A percentile compares a stretch with the other conserved stretches of the same genome.
phyloP scores from a whole-genome alignment of 2,329 filamentous ascomycete species.

The Fusarium graminum region DNA sequence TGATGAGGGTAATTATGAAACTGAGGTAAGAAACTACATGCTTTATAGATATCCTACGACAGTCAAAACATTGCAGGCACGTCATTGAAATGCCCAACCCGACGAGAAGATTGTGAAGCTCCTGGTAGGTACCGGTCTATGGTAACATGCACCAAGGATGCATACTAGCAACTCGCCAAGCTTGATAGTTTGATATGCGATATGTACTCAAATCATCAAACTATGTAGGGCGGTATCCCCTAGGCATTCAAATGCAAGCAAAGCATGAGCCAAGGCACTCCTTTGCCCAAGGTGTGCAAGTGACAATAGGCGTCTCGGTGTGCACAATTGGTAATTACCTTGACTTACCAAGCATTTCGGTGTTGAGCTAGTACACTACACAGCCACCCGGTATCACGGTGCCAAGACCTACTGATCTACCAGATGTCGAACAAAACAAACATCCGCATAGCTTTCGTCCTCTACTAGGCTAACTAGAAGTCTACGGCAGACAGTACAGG shows the following conservation, averaged over 20 bases:
- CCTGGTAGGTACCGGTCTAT: constrained; percentile 14
- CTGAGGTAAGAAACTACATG: neutral
- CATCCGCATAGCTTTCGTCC: neutral
- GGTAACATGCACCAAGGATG: constrained; percentile 6
- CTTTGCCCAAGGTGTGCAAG: constrained; percentile 1
- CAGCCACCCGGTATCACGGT: constrained; percentile 29
- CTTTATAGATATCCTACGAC: constrained; percentile 29
- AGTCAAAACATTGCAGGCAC: constrained; percentile 2
- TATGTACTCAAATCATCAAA: constrained; percentile 16
- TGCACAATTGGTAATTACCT: constrained; percentile 5
- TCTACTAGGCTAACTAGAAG: neutral
- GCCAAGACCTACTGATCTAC: constrained; percentile 24
- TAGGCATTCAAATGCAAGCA: neutral
- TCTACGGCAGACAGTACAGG: neutral
- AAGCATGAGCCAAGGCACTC: constrained; percentile 15
- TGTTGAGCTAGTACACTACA: constrained; percentile 25
- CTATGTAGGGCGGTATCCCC: constrained; percentile 3
- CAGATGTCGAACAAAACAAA: neutral
- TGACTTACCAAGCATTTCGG: constrained; percentile 32
- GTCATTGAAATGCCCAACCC: constrained; percentile 29
- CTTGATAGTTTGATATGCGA: constrained; percentile 4
- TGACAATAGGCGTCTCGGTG: constrained; percentile 1
- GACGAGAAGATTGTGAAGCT: constrained; percentile 16
- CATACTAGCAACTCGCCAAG: constrained; percentile 26
- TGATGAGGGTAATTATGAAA: neutral